Evolutionary conservation across 345 rosid genomes (phyloP), one percentile per base, ranked within the genome.

Genomic region (Cardiospermum halicacabum): DNA sequence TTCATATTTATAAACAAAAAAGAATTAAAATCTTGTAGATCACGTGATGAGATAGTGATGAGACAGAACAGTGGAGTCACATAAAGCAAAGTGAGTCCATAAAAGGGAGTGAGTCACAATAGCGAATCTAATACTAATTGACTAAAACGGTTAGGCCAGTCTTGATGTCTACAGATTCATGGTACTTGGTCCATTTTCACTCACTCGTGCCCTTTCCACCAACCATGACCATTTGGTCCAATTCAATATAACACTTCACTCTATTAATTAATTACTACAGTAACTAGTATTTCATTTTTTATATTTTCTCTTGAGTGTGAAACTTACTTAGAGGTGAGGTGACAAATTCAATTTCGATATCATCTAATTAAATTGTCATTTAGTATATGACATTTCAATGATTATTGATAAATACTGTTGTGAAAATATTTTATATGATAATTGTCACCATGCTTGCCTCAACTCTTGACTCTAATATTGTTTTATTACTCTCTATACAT

Each of bases 131-230:
- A n/a, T 45, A 22, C 10, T 32, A 10, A 8, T 68, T 68, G 64
- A 78, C 72, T 58, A 71, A 49, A 9, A 30, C 28, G 39, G 71
- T 80, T 76, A 80, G 78, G 81, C 75, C 2, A 60, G 36, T 11
- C 30, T 2, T 74, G 77, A 77, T 69, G 77, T 66, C 43, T 61
- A 71, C 81, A 74, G 78, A 74, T 80, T 76, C 84, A 80, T 56
- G 62, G 81, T 58, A 71, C 60, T 30, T 74, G 12, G 79, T 60
- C 65, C 16, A 25, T 66, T 72, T 12, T 1, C 26, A 11, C 11
- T 25, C 55, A 1, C 50, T 32, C 66, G 24, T 40, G 60, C 53
- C 32, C 61, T 57, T 61, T 61, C 70, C 58, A 68, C 56, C 62
- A 66, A 56, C 69, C 42, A 15, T 9, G 42, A 67, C 36, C 48